Conservation (phyloP, 2,329 filamentous ascomycete species). For the Pseudogymnoascus sp. region DNA sequence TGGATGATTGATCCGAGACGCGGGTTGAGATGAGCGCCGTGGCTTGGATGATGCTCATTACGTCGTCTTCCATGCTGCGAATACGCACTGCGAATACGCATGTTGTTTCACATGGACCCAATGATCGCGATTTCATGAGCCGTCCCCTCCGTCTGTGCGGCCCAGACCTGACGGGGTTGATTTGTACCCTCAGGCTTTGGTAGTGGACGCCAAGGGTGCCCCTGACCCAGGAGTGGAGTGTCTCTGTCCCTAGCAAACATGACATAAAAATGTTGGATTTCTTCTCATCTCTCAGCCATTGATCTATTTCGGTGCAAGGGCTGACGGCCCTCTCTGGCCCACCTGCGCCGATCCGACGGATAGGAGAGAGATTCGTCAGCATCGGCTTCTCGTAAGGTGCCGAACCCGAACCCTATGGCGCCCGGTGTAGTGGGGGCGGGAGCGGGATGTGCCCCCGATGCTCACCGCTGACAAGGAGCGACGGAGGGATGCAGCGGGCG, state of each 20-base stretch:
- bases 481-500: not conserved
- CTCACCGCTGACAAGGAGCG: not conserved
- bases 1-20: not conserved
- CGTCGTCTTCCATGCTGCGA: not conserved
- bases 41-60: not conserved
- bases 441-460: not conserved
- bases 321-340: not conserved
- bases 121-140: not conserved
- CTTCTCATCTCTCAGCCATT: not conserved
- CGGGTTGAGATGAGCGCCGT: not conserved
- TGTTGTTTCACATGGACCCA: not conserved
- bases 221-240: not conserved
- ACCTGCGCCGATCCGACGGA: not conserved
- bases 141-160: not conserved
- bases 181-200: not conserved
- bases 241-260: not conserved
- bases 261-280: not conserved
- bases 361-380: not conserved
- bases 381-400: not conserved
- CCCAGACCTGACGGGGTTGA: not conserved
- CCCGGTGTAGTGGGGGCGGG: not conserved
- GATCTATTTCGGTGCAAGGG: constrained; percentile 1
- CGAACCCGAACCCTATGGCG: not conserved
- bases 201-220: not conserved
- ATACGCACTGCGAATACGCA: not conserved